Evolutionary conservation across 75 land plant genomes (phyloP).

Genomic region (Pseudotsuga menziesii): DNA sequence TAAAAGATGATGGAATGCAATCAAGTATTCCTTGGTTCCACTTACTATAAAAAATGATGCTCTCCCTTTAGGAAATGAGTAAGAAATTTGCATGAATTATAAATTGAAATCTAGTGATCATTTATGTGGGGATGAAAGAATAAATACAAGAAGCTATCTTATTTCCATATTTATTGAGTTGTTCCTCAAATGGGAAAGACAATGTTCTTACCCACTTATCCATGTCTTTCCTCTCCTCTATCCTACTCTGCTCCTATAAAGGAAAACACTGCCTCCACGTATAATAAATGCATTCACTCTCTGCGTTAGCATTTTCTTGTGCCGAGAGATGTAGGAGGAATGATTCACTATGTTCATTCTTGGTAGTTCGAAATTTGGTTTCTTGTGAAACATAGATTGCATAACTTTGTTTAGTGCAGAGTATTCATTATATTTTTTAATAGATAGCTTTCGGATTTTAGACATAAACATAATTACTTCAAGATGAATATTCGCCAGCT

Average conservation of each 20-base stretch:
- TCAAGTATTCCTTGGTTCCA: too few relatives aligned
- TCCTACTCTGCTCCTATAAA: slow-evolving; percentile 22
- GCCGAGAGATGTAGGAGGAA: too few relatives aligned
- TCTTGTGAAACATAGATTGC: slow-evolving; percentile 39
- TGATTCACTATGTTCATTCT: too few relatives aligned
- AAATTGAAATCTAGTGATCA: slow-evolving; percentile 52
- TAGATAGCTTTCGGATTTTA: slow-evolving; percentile 44
- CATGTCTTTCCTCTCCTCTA: too few relatives aligned
- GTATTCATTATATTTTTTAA: slow-evolving; percentile 29
- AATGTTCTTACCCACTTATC: slow-evolving; percentile 55
- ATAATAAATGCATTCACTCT: too few relatives aligned
- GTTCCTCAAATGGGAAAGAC: slow-evolving; percentile 44
- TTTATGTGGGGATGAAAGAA: slow-evolving; percentile 65
- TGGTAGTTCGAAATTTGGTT: slow-evolving; percentile 19
- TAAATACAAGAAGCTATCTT: slow-evolving; percentile 25
- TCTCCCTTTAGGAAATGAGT: slow-evolving; percentile 47
- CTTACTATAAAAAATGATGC: too few relatives aligned
- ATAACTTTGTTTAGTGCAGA: too few relatives aligned
- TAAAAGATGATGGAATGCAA: too few relatives aligned
- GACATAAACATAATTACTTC: too few relatives aligned
- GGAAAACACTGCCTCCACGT: slow-evolving; percentile 64
- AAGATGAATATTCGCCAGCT: slow-evolving; percentile 40
- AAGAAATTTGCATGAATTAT: slow-evolving; percentile 67
- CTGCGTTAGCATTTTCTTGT: too few relatives aligned
- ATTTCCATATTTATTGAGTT: slow-evolving; percentile 11